phyloP scores from a whole-genome alignment of 2,329 filamentous ascomycete genomes.

The Rosellinia necatrix region DNA sequence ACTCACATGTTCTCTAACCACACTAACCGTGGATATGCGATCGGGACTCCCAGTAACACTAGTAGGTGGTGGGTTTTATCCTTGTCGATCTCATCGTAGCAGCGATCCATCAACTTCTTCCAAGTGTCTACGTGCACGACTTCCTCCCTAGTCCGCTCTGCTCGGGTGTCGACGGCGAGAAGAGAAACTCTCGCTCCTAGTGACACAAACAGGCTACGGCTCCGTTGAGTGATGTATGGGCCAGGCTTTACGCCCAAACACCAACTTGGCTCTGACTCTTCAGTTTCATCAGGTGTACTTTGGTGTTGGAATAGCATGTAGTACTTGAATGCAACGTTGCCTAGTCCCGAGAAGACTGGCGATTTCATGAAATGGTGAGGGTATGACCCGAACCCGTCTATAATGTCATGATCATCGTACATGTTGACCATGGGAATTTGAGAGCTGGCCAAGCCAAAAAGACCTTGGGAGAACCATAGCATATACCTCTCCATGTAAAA shows the following conservation, averaged over 20 bases:
- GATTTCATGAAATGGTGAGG: constrained; percentile 89
- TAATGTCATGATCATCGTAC: constrained; percentile 93
- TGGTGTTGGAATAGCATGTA: constrained; percentile 99
- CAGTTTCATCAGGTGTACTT: constrained; percentile 78
- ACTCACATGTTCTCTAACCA: constrained; percentile 73
- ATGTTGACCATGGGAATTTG: constrained; percentile 99
- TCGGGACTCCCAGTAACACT: constrained; percentile 81
- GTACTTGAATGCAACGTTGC: constrained; percentile 94
- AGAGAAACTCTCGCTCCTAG: constrained; percentile 80
- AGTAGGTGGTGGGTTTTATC: constrained; percentile 89
- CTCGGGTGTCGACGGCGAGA: constrained; percentile 87
- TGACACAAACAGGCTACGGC: constrained; percentile 83
- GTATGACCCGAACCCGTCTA: constrained; percentile 92
- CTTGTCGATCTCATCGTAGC: constrained; percentile 79
- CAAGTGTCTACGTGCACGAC: constrained; percentile 82
- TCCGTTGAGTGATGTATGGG: constrained; percentile 86
- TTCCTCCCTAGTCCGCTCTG: constrained; percentile 83
- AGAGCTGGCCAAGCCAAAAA: constrained; percentile 89
- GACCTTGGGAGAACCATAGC: constrained; percentile 94
- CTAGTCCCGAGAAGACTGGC: constrained; percentile 86
- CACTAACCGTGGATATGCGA: constrained; percentile 78
- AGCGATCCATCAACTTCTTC: constrained; percentile 83
- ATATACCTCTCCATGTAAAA: constrained; percentile 90
- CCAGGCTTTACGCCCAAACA: constrained; percentile 78
- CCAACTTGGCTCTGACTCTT: constrained; percentile 89